Evolutionary conservation across 257 asterid species (phyloP), one percentile per base, ranked within the genome.

Genomic region (Gentiana straminea): DNA sequence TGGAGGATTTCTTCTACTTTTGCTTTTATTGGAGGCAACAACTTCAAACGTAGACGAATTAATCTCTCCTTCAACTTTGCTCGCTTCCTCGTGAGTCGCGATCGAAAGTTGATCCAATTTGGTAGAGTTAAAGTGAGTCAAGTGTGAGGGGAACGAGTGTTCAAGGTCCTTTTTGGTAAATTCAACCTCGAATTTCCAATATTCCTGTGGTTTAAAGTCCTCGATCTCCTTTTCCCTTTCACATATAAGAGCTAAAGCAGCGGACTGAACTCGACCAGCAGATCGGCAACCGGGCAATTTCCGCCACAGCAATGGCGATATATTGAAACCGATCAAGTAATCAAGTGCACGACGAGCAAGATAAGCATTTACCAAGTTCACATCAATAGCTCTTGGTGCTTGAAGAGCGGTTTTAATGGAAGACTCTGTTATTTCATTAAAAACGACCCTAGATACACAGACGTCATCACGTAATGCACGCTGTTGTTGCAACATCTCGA

Each of bases 191-290:
- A 86, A 55, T 8, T 86, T 78, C 98, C 96, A 90, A 68, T 84
- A 90, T 69, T 91, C 98, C 51, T 79, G 85, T 53, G 92, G 74
- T 58, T 72, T 83, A 63, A 87, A 84, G 49, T 69, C 79, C 61
- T 82, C 87, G 37, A 91, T 82, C 69, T 87, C 96, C 74, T 72
- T 81, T 76, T 90, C 98, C 65, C 96, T 65, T 50, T 91, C 98
- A 68, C 92, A 79, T 74, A 91, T 66, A 54, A 91, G 89, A 69
- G 95, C 80, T 54, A 91, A 73, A 49, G 98, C 95, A 68, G 94
- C 94, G 57, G 96, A 90, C 61, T 90, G 98, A 55, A 90, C 98
- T 57, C 96, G 86, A 33, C 98, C 98, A 68, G 98, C 96, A 39
- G 96, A 91, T 73, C 78, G 96, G 65, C 96, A 91, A 66, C 94